Percentiles rank a stretch among this genome's conserved stretches.
Evolutionary conservation across 2,329 filamentous ascomycete species (phyloP).

Genomic region (Ceratocystis smalleyi): DNA sequence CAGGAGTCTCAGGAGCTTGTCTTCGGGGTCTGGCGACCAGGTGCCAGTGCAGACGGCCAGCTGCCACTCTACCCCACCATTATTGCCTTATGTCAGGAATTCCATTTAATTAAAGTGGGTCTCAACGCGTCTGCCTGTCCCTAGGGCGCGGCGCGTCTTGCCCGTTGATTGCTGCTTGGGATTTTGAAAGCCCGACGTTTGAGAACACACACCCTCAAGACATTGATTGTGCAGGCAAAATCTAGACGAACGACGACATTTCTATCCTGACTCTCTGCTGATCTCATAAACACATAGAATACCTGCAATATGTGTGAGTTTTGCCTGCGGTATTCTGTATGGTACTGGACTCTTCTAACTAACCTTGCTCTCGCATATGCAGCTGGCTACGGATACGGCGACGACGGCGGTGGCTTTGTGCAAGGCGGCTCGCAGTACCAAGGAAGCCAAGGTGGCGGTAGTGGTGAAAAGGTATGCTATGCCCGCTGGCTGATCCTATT

Average conservation of each 20-base stretch:
- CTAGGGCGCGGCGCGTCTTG: neutral
- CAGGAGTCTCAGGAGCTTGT: neutral
- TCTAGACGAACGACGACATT: neutral
- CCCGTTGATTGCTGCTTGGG: neutral
- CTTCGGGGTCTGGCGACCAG: neutral
- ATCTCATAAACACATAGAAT: neutral
- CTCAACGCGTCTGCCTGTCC: slow-evolving; percentile 1
- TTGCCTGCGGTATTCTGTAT: neutral
- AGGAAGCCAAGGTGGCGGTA: slow-evolving; percentile 37
- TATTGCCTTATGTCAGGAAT: neutral
- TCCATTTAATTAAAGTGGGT: slow-evolving; percentile 2
- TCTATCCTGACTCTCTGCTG: neutral
- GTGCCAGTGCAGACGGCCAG: neutral
- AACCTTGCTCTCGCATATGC: neutral
- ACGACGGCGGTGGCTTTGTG: slow-evolving; percentile 48
- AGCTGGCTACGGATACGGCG: slow-evolving; percentile 32
- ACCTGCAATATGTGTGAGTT: slow-evolving; percentile 5
- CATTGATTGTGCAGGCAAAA: neutral
- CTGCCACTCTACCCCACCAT: neutral
- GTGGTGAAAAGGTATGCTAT: slow-evolving; percentile 30
- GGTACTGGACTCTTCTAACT: neutral
- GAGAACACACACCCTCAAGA: neutral
- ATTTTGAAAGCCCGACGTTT: neutral
- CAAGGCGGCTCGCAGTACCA: slow-evolving; percentile 40
- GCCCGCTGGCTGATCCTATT: neutral